Percentiles rank a stretch among this genome's conserved stretches.
These are phyloP conservation scores for Babesia caballi DNA, from an alignment of 169 alveolate species.

Conservation along the genomic window DNA sequence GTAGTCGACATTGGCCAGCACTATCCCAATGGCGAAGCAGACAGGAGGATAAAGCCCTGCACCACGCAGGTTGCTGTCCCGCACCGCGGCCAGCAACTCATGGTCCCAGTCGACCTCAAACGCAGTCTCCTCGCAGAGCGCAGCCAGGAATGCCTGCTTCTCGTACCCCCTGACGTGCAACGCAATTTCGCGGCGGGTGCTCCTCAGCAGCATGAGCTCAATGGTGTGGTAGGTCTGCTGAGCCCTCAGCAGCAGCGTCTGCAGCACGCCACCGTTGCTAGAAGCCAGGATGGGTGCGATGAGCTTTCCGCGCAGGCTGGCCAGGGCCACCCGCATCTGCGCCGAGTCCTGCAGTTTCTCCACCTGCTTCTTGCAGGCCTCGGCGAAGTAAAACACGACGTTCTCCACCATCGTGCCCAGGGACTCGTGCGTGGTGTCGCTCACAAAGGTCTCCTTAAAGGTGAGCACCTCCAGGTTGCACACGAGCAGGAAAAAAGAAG, in stretches of 20 bases:
- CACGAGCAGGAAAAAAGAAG: slow-evolving; percentile 10
- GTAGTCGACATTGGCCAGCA: not conserved
- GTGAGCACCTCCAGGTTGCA: slow-evolving; percentile 42
- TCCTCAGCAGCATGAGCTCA: slow-evolving; percentile 4
- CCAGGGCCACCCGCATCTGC: slow-evolving; percentile 17
- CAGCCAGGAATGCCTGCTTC: not conserved
- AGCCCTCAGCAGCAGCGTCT: slow-evolving; percentile 39
- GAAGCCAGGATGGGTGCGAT: slow-evolving; percentile 14
- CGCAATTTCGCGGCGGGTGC: slow-evolving; percentile 8
- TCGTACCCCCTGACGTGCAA: not conserved
- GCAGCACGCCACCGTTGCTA: not conserved
- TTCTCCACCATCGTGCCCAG: slow-evolving; percentile 41
- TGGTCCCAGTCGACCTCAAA: slow-evolving; percentile 25
- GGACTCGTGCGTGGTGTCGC: slow-evolving; percentile 28
- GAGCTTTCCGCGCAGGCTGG: not conserved
- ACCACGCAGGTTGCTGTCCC: not conserved
- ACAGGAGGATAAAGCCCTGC: slow-evolving; percentile 25
- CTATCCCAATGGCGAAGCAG: slow-evolving; percentile 15
- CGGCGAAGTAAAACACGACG: slow-evolving; percentile 28
- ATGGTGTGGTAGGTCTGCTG: slow-evolving; percentile 22
- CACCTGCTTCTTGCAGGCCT: slow-evolving; percentile 31
- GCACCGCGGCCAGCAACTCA: not conserved
- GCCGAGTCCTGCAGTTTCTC: not conserved
- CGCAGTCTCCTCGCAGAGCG: not conserved
- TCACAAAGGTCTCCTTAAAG: slow-evolving; percentile 37